Percentiles rank a stretch among this genome's conserved stretches.
phyloP scores from a whole-genome alignment of 108 stramenopile genomes.

The Cyclotella kingstonii region DNA sequence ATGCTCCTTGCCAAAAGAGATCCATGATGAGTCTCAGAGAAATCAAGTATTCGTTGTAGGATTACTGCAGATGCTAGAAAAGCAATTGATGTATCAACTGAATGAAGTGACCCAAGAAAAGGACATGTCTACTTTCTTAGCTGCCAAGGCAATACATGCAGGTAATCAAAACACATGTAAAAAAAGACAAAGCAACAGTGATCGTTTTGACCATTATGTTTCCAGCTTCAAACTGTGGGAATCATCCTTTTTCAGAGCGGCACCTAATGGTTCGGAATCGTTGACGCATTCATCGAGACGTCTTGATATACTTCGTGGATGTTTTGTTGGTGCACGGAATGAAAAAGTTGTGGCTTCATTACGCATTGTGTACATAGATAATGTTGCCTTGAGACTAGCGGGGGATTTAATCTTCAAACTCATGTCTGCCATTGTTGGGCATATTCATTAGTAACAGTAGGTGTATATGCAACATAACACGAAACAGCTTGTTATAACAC shows the following conservation, averaged over 20 bases:
- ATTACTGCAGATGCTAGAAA: slow-evolving; percentile 15
- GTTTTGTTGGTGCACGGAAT: slow-evolving; percentile 78
- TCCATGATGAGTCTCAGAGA: neutral
- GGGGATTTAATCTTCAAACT: slow-evolving; percentile 81
- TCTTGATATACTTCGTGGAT: slow-evolving; percentile 72
- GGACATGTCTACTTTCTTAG: slow-evolving; percentile 22
- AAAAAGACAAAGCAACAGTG: slow-evolving; percentile 43
- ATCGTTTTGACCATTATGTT: slow-evolving; percentile 75
- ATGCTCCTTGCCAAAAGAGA: neutral
- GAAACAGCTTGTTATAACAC: neutral
- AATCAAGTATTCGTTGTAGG: neutral
- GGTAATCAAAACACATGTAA: slow-evolving; percentile 25
- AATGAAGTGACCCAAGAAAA: neutral
- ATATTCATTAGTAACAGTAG: neutral
- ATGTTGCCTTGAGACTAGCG: slow-evolving; percentile 66
- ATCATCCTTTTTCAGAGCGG: too few relatives aligned
- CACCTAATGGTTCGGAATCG: too few relatives aligned
- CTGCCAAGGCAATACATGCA: slow-evolving; percentile 28
- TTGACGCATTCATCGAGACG: too few relatives aligned
- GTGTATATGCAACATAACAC: neutral
- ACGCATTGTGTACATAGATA: slow-evolving; percentile 77
- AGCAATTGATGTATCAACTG: slow-evolving; percentile 3
- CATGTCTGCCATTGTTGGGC: slow-evolving; percentile 50
- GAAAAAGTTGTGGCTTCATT: slow-evolving; percentile 67
- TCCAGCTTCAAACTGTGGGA: slow-evolving; percentile 71